Conservation (phyloP, 306 rosid genomes). For the Astragalus membranaceus region DNA sequence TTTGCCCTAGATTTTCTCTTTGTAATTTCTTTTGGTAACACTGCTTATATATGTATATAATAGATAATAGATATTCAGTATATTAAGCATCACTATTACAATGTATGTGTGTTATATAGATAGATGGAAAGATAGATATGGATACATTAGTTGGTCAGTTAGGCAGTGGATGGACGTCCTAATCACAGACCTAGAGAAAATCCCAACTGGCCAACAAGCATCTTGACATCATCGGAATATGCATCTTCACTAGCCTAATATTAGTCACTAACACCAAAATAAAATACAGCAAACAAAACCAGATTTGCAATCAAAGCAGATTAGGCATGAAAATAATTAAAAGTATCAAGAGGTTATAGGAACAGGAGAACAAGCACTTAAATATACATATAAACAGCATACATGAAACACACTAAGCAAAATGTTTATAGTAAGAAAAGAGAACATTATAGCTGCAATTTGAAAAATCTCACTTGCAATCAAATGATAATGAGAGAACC, state of each 20-base stretch:
- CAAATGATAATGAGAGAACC: too few relatives aligned
- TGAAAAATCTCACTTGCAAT: too few relatives aligned
- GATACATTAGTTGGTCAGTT: neutral
- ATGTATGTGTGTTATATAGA: neutral
- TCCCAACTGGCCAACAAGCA: too few relatives aligned
- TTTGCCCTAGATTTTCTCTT: neutral
- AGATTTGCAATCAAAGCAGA: neutral
- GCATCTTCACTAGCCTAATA: too few relatives aligned
- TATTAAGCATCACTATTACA: neutral
- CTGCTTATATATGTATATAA: neutral
- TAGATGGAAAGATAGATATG: neutral
- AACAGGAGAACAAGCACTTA: neutral
- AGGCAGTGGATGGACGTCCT: neutral
- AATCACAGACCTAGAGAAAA: neutral
- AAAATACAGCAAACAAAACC: too few relatives aligned
- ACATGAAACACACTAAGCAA: neutral
- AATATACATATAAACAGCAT: neutral
- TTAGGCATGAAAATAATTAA: neutral
- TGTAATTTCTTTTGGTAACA: neutral
- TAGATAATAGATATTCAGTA: neutral
- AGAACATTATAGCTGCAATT: neutral
- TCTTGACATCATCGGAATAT: too few relatives aligned
- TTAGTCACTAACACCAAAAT: too few relatives aligned
- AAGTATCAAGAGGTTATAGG: neutral
- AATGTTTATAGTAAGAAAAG: neutral